Evolutionary conservation across 768 basidiomycete genomes (phyloP).

Genomic region (Mycena crocata): DNA sequence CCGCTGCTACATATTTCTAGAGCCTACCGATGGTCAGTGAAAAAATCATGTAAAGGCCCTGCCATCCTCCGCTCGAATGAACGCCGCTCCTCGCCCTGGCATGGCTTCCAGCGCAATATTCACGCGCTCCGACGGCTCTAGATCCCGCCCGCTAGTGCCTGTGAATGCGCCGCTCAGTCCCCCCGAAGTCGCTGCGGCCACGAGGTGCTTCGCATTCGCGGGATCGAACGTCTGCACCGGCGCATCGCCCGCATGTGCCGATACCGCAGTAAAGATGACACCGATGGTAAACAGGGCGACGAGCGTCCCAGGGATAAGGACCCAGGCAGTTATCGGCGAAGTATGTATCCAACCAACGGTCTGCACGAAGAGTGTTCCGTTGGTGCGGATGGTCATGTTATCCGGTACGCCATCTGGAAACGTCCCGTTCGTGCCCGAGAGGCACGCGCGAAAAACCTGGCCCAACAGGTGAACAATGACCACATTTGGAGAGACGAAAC

Average conservation of each 20-base stretch:
- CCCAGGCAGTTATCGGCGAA: not conserved
- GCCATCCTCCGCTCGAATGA: not conserved
- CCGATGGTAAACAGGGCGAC: not conserved
- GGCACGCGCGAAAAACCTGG: conserved; percentile 4
- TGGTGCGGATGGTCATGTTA: conserved; percentile 3
- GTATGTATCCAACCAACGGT: not conserved
- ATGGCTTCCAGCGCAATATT: not conserved
- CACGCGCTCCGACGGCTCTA: not conserved
- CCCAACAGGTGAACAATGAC: not conserved
- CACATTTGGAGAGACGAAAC: not conserved
- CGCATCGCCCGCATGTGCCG: not conserved
- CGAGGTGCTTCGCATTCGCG: not conserved
- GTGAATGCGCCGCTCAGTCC: not conserved
- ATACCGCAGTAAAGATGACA: not conserved
- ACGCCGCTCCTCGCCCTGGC: not conserved
- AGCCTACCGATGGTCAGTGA: no score
- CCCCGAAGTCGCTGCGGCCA: not conserved
- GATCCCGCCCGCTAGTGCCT: not conserved
- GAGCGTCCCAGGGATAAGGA: not conserved
- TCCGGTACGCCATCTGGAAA: not conserved
- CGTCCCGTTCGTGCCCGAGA: not conserved
- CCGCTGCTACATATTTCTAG: no score
- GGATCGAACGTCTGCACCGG: not conserved
- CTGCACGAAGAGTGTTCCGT: not conserved
- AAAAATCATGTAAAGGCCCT: no score